Evolutionary conservation across 208 protist genomes (phyloP), one percentile per base, ranked within the genome.

Genomic region (Crithidia acanthocephali): DNA sequence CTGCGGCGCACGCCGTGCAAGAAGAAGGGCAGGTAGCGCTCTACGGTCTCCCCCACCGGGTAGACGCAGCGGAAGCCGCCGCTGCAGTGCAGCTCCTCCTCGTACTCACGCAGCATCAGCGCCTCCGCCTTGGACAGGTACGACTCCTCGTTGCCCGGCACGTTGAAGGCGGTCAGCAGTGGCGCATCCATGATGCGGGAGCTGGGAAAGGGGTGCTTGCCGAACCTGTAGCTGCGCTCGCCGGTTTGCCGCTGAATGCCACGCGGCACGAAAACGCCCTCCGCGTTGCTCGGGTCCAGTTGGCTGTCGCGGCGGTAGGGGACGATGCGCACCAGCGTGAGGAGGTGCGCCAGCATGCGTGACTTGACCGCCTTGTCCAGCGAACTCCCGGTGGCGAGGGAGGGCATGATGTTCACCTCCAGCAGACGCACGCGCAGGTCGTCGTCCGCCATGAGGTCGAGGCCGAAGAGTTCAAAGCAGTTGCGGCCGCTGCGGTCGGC

Each of bases 331-430:
- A 95, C 86, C 20, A 97, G 77, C 18, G 91, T 96, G 30, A 96
- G 76, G 72, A 97, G 37, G 72, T 96, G 91, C 13, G 91, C 83
- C 45, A 97, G 78, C 84, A 97, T 91, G 42, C 91, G 88, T 7
- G 80, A 84, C 75, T 96, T 97, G 9, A 97, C 89, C 11, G 88
- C 90, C 79, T 95, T 95, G 67, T 97, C 93, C 32, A 96, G 79
- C 7, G 81, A 74, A 58, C 83, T 90, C 58, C 85, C 90, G 27
- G 92, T 97, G 1, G 90, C 90, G 30, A 95, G 81, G 10, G 88
- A 96, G 13, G 94, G 91, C 94, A 98, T 97, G 50, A 98, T 98
- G 71, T 98, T 98, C 40, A 91, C 90, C 80, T 97, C 94, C 60
- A 98, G 88, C 59, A 98, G 81, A 20, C 84, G 81, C 28, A 94